A percentile compares a stretch with the other conserved stretches of the same genome.
Evolutionary conservation across 2,329 filamentous ascomycete species (phyloP).

Genomic region (Mycosphaerelloides madeirae): DNA sequence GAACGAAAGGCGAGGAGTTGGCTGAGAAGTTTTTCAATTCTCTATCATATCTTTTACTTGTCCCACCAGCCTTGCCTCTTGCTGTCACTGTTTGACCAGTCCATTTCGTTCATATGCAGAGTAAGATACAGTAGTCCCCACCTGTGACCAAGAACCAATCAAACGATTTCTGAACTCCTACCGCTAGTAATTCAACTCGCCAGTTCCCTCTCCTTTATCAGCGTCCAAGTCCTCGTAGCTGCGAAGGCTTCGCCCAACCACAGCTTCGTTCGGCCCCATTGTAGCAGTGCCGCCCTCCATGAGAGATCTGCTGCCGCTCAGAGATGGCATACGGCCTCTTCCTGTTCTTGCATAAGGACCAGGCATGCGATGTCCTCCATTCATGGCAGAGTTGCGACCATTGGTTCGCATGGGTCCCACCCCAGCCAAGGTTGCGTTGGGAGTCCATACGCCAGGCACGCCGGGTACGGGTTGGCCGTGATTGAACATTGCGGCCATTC

Average conservation of each 20-base stretch:
- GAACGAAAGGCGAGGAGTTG: too few relatives aligned
- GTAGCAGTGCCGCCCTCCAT: conserved; percentile 63
- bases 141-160: neutral
- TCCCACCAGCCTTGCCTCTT: neutral
- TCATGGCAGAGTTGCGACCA: conserved; percentile 33
- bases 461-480: conserved; percentile 40
- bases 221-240: conserved; percentile 98
- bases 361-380: conserved; percentile 23
- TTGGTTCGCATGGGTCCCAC: conserved; percentile 40
- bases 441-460: conserved; percentile 23
- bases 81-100: neutral
- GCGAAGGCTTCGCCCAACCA: conserved; percentile 86
- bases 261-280: conserved; percentile 82
- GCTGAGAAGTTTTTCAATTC: too few relatives aligned
- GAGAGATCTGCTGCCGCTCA: conserved; percentile 21
- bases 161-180: neutral
- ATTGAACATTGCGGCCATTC: conserved; percentile 28
- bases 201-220: conserved; percentile 55
- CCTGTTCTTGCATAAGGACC: conserved; percentile 29
- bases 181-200: conserved; percentile 81
- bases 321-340: conserved; percentile 26
- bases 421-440: conserved; percentile 25
- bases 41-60: too few relatives aligned
- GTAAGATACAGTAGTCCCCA: neutral
- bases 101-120: neutral